Conservation (phyloP, 73 alveolate species). For the Stentor roeselii region DNA sequence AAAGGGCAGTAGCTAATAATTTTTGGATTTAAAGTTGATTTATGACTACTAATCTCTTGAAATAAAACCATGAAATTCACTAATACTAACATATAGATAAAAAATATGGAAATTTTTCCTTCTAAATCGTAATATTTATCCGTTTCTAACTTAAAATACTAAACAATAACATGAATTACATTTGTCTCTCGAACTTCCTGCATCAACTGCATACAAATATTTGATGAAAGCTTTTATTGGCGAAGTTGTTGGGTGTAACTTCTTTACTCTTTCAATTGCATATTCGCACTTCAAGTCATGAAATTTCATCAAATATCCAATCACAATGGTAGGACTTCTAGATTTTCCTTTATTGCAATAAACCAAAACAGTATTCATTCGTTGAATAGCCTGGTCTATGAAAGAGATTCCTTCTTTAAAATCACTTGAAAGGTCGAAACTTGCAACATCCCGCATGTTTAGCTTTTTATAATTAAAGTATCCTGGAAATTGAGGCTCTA, state of each 20-base stretch:
- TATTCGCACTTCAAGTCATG: constrained; percentile 31
- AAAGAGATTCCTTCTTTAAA: background rate
- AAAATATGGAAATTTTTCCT: too few relatives aligned
- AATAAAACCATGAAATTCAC: too few relatives aligned
- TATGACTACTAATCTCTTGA: too few relatives aligned
- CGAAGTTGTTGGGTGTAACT: constrained; percentile 29
- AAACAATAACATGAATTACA: too few relatives aligned
- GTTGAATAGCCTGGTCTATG: background rate
- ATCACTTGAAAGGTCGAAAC: background rate
- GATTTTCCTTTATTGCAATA: constrained; percentile 58
- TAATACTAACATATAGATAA: too few relatives aligned
- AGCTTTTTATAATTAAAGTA: background rate
- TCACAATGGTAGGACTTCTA: constrained; percentile 51
- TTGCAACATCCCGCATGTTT: background rate
- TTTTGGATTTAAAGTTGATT: too few relatives aligned
- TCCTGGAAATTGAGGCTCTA: constrained; percentile 5
- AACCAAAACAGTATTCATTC: constrained; percentile 36
- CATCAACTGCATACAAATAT: too few relatives aligned
- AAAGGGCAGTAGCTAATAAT: too few relatives aligned
- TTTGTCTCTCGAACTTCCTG: too few relatives aligned
- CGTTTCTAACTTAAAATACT: too few relatives aligned
- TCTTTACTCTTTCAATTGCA: constrained; percentile 40
- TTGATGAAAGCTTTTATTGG: constrained; percentile 52
- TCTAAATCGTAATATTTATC: too few relatives aligned
- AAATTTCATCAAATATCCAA: constrained; percentile 51